These are phyloP conservation scores for Saccharomycopsis fibuligera DNA, from an alignment of 805 yeast genomes.

Conservation along the genomic window DNA sequence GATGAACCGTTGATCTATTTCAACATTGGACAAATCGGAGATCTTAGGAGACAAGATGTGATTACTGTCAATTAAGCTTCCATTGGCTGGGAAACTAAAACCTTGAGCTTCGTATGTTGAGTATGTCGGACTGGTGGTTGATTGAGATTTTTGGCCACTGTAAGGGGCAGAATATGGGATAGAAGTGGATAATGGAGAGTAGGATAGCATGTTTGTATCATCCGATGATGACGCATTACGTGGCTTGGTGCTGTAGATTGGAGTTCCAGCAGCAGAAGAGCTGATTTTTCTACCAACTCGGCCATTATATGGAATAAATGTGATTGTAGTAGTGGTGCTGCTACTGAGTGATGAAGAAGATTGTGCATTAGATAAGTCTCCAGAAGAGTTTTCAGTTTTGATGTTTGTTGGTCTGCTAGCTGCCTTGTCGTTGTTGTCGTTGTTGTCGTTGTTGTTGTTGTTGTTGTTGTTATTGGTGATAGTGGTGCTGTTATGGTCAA, in stretches of 20 bases:
- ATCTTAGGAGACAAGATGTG: slow-evolving; percentile 19
- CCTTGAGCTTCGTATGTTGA: slow-evolving; percentile 10
- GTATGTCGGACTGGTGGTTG: slow-evolving; percentile 1
- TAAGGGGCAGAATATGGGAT: slow-evolving; percentile 21
- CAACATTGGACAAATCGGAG: slow-evolving; percentile 10
- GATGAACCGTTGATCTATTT: slow-evolving; percentile 20
- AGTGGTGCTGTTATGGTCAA: too few species aligned
- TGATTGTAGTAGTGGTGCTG: slow-evolving; percentile 12
- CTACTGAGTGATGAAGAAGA: not conserved
- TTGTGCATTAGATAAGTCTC: too few species aligned
- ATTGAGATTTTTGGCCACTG: slow-evolving; percentile 11
- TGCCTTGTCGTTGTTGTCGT: too few species aligned
- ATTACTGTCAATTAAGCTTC: slow-evolving; percentile 19
- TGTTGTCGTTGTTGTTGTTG: too few species aligned
- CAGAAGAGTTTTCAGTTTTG: too few species aligned
- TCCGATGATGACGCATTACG: not conserved
- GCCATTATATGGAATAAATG: slow-evolving; percentile 20
- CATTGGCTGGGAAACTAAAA: slow-evolving; percentile 20
- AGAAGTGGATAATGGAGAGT: slow-evolving; percentile 17
- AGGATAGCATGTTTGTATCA: not conserved
- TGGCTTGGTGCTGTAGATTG: not conserved
- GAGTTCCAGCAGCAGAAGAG: not conserved
- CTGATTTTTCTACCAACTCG: slow-evolving; percentile 8
- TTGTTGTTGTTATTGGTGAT: too few species aligned
- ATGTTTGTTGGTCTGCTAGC: too few species aligned